Conservation (phyloP, 1,139 yeast genomes). For the Magnusiomyces paraingens region DNA sequence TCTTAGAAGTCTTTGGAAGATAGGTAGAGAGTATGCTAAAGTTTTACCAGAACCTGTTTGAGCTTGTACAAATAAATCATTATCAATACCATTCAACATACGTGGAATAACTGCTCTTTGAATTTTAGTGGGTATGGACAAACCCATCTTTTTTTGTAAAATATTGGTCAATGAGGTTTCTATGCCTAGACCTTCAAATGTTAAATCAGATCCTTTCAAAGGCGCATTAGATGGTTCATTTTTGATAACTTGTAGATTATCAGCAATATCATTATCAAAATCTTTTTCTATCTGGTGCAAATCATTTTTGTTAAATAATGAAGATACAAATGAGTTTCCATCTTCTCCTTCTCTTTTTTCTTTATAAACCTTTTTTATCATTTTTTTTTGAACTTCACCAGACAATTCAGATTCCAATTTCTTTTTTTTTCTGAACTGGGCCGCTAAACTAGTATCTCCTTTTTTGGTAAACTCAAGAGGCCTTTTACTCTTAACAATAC, state of each 20-base stretch:
- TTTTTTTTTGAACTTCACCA: constrained; percentile 9
- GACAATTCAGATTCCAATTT: constrained; percentile 7
- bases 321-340: constrained; percentile 62
- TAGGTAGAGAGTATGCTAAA: constrained; percentile 75
- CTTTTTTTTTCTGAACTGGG: constrained; percentile 12
- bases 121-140: constrained; percentile 74
- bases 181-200: constrained; percentile 68
- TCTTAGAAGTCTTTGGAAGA: constrained; percentile 62
- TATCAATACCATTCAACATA: constrained; percentile 39
- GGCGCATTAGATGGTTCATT: constrained; percentile 68
- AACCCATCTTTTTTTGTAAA: constrained; percentile 51
- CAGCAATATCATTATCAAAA: constrained; percentile 28
- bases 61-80: constrained; percentile 81
- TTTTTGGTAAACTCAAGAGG: background rate
- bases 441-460: constrained; percentile 10
- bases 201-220: constrained; percentile 45
- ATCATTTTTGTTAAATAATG: constrained; percentile 71
- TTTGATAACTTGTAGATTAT: constrained; percentile 39
- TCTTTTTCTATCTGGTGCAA: constrained; percentile 21
- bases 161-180: constrained; percentile 49
- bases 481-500: too few relatives aligned
- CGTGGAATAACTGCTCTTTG: constrained; percentile 80
- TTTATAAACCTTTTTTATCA: constrained; percentile 16
- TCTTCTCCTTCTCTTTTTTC: constrained; percentile 20
- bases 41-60: constrained; percentile 98